Evolutionary conservation across 768 basidiomycete genomes (phyloP), one percentile per base, ranked within the genome.

Genomic region (Pholiota conissans): DNA sequence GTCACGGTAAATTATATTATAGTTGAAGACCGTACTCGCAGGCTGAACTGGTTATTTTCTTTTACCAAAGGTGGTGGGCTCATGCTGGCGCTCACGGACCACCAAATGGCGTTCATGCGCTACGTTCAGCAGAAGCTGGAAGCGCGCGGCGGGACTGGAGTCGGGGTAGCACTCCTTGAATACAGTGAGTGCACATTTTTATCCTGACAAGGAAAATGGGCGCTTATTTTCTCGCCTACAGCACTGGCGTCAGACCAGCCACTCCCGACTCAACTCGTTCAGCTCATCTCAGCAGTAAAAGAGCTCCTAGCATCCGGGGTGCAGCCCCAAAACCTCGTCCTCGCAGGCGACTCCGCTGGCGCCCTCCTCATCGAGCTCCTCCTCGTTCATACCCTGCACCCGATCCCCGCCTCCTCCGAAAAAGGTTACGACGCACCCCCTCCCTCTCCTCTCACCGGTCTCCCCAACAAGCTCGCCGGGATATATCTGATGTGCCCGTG

Each of bases 331-430:
- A 65, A 75, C 56, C 62, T 77, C 20, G 63, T 71, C 48, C 48
- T 78, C 7, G 67, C 65, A 1, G 76, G 75, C 14, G 77, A 78
- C 59, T 78, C 77, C 1, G 78, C 77, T 13, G 78, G 77, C 14
- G 76, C 59, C 0, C 71, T 72, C 51, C 67, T 78, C 18, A 61
- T 72, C 16, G 61, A 76, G 20, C 72, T 76, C 56, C 56, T 76
- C 27, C 28, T 77, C n/a, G 73, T 72, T 0, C 73, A 76, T 51
- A 61, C 74, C 11, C 66, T 77, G 2, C 76, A 76, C 49, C 76
- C 77, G 0, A 55, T 73, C 3, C 54, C 64, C 1, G 61, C 55
- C 20, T 57, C 75, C 5, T 71, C 71, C 0, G 54, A 57, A 18
- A 30, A 74, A 8, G 49, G 54, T 2, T 60, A 71, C 9, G 46